phyloP scores from a whole-genome alignment of 306 rosid species.

The Trifolium repens region DNA sequence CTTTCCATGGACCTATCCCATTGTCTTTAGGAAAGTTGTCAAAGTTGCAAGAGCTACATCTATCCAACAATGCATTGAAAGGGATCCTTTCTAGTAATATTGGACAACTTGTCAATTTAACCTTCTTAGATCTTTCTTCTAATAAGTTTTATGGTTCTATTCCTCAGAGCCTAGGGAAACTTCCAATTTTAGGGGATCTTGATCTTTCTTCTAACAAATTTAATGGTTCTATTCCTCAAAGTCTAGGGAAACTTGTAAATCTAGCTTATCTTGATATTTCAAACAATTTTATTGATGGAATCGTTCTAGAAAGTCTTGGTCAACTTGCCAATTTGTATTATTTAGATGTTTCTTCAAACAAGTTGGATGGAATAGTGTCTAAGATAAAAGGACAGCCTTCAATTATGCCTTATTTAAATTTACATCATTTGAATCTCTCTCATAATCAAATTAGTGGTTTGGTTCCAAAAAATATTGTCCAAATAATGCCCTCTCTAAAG shows the following conservation, averaged over 20 bases:
- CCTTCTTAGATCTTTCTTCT: not conserved
- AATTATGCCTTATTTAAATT: not conserved
- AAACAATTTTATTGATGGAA: not conserved
- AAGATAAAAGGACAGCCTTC: no score
- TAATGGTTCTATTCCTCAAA: not conserved
- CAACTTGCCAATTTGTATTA: not conserved
- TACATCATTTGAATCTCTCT: not conserved
- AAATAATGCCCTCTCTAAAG: not conserved
- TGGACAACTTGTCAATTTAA: constrained; percentile 3
- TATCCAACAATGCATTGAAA: constrained; percentile 6
- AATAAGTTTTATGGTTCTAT: not conserved
- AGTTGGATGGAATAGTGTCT: not conserved
- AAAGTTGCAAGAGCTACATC: not conserved
- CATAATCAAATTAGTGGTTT: constrained; percentile 23
- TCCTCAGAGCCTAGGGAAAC: not conserved
- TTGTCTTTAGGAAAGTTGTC: not conserved
- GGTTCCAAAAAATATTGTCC: constrained; percentile 4
- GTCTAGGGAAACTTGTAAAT: not conserved
- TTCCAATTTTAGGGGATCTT: accelerated
- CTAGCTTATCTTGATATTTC: not conserved
- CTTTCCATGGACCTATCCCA: not conserved
- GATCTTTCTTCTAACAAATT: constrained; percentile 7
- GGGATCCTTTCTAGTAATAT: not conserved
- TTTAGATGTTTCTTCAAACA: not conserved
- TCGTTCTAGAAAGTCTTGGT: not conserved